Evolutionary conservation across 78 protist genomes (phyloP).

Genomic region (Dictyostelium purpureum): DNA sequence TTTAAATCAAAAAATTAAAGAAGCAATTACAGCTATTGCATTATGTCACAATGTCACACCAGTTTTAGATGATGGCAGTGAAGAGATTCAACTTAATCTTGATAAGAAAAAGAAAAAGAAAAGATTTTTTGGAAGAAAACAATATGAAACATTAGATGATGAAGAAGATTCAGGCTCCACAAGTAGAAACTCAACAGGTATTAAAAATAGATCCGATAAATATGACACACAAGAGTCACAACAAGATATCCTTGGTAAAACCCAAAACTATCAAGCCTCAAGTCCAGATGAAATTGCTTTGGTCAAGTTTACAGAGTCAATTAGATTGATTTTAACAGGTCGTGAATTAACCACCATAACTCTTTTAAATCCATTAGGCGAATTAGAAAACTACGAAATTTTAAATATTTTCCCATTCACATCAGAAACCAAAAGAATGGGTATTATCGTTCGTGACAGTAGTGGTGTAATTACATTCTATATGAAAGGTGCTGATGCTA

Average conservation of each 20-base stretch:
- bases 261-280: slow-evolving; percentile 93
- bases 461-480: slow-evolving; percentile 83
- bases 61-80: slow-evolving; percentile 34
- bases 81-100: neutral
- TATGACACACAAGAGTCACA: neutral
- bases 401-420: slow-evolving; percentile 96
- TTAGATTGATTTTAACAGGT: slow-evolving; percentile 83
- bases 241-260: neutral
- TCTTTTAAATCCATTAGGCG: slow-evolving; percentile 78
- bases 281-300: slow-evolving; percentile 98
- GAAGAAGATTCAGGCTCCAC: neutral
- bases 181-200: neutral
- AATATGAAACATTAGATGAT: slow-evolving; percentile 24
- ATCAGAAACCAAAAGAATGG: slow-evolving; percentile 97
- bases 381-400: slow-evolving; percentile 84
- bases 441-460: slow-evolving; percentile 92
- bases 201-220: neutral
- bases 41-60: slow-evolving; percentile 99
- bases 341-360: slow-evolving; percentile 82
- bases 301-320: slow-evolving; percentile 93
- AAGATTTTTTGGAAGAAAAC: neutral
- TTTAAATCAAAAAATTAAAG: slow-evolving; percentile 42
- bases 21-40: slow-evolving; percentile 90
- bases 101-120: slow-evolving; percentile 30
- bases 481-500: slow-evolving; percentile 92